Percentiles rank a stretch among this genome's conserved stretches.
These are phyloP conservation scores for Eimeria sp. DNA, from an alignment of 169 alveolate species.

Conservation along the genomic window DNA sequence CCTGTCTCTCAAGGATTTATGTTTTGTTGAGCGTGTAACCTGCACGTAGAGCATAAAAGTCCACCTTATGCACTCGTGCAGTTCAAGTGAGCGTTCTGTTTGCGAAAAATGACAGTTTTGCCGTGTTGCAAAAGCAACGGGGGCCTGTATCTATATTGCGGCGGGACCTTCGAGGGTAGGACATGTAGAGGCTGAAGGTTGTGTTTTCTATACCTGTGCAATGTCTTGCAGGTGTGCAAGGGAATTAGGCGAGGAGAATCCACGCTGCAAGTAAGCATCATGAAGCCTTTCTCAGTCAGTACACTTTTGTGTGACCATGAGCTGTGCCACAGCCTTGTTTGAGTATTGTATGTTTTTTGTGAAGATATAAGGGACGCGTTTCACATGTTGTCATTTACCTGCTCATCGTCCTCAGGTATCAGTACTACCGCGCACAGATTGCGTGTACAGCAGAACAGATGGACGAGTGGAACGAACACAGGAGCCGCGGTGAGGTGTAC, in stretches of 20 bases:
- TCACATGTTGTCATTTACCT: not conserved
- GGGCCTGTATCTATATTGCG: too few species aligned
- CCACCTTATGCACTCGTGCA: not conserved
- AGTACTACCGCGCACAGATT: constrained; percentile 80
- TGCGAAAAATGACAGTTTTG: not conserved
- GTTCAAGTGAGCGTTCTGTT: not conserved
- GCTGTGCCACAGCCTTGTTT: not conserved
- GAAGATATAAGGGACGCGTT: not conserved
- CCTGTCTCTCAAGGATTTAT: too few species aligned
- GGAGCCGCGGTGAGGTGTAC: constrained; percentile 54
- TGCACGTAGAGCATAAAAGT: too few species aligned
- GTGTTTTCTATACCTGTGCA: not conserved
- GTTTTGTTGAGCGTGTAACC: too few species aligned
- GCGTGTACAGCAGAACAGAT: constrained; percentile 79
- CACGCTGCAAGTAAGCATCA: constrained; percentile 77
- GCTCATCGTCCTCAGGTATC: constrained; percentile 51
- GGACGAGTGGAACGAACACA: constrained; percentile 78
- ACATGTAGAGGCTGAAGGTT: not conserved
- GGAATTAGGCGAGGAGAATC: constrained; percentile 77
- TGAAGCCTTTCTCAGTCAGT: not conserved
- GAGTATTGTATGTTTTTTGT: not conserved
- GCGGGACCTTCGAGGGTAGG: too few species aligned
- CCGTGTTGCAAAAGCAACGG: not conserved
- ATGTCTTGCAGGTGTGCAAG: constrained; percentile 40
- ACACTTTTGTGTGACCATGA: not conserved